These are phyloP conservation scores for Fonsecaea pugnacius DNA, from an alignment of 2,329 filamentous ascomycete species.

Conservation along the genomic window DNA sequence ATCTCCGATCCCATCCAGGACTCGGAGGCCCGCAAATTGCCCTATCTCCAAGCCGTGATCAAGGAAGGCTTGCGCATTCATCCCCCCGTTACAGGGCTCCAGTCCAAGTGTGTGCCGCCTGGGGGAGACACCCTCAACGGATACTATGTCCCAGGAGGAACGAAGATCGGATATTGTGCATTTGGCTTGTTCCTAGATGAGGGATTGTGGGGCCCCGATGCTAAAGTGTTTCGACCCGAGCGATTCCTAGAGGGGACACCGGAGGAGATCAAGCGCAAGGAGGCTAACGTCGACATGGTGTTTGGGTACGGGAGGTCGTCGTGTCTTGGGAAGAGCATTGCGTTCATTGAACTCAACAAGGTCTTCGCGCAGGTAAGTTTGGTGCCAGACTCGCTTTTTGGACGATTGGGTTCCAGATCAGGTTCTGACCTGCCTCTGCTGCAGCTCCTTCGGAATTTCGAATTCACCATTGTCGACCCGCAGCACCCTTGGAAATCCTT, in stretches of 20 bases:
- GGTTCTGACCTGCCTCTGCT: background rate
- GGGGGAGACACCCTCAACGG: conserved; percentile 47
- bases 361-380: conserved; percentile 52
- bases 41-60: conserved; percentile 58
- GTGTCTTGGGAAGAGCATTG: conserved; percentile 56
- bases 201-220: conserved; percentile 48
- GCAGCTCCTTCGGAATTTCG: conserved; percentile 34
- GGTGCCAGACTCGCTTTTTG: background rate
- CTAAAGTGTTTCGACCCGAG: conserved; percentile 54
- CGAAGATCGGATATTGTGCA: conserved; percentile 51
- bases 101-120: conserved; percentile 44
- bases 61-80: conserved; percentile 56
- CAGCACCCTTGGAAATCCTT: conserved; percentile 31
- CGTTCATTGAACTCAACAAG: conserved; percentile 57
- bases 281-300: conserved; percentile 48
- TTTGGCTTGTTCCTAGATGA: conserved; percentile 48
- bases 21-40: conserved; percentile 47
- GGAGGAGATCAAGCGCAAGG: conserved; percentile 45
- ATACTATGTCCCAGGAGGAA: conserved; percentile 53
- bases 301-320: conserved; percentile 53
- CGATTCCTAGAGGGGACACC: conserved; percentile 53
- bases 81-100: conserved; percentile 50
- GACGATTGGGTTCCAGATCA: background rate
- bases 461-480: conserved; percentile 30
- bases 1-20: conserved; percentile 42